Conservation (phyloP, 192 early-diverging fungal species). For the Backusella australiensis region DNA sequence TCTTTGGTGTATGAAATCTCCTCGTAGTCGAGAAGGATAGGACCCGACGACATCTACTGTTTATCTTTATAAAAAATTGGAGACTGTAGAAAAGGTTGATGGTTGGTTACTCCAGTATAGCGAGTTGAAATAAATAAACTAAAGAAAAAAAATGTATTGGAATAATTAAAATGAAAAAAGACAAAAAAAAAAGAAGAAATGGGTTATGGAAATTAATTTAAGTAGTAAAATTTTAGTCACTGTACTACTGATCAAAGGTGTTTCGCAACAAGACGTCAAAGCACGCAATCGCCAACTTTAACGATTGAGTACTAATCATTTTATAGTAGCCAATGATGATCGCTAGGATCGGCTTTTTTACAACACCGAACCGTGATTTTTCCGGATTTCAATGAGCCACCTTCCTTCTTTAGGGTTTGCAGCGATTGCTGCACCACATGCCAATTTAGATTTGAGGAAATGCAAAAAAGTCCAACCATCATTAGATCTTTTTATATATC, state of each 20-base stretch:
- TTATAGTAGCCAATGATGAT: neutral
- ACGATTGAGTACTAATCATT: slow-evolving; percentile 7
- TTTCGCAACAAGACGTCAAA: slow-evolving; percentile 21
- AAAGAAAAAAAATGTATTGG: neutral
- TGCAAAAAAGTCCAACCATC: neutral
- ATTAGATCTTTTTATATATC: neutral
- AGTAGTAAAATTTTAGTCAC: neutral
- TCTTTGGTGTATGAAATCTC: slow-evolving; percentile 17
- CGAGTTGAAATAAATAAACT: neutral
- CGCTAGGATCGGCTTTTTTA: neutral
- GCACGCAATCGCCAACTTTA: slow-evolving; percentile 10
- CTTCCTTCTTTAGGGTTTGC: neutral
- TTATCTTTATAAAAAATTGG: neutral
- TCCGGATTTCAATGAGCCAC: neutral
- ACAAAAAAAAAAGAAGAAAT: neutral
- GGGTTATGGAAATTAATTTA: neutral
- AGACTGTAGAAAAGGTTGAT: neutral
- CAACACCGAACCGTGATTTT: slow-evolving; percentile 7
- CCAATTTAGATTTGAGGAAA: neutral
- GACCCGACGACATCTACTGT: neutral
- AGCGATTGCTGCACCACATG: neutral
- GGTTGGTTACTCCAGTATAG: neutral
- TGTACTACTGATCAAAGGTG: slow-evolving; percentile 6
- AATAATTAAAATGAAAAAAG: neutral
- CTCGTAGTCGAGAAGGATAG: slow-evolving; percentile 24